Base-by-base conservation (phyloP, 257 asterid species). In the Nyctanthes arbortristis region DNA sequence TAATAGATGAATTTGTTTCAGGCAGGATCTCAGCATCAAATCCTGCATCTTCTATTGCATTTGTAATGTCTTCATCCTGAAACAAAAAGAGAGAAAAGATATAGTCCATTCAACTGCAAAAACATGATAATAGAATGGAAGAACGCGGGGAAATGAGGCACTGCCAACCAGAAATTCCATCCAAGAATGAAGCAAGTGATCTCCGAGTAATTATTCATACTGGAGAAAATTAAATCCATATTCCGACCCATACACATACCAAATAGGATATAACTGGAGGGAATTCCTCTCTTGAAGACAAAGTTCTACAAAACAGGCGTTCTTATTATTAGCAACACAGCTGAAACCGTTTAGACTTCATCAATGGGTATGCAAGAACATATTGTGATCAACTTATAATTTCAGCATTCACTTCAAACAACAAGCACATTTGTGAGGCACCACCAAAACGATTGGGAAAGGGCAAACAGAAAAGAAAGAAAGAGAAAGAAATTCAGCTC, bases 31-130 rank as follows among this genome's bases (percentile, higher is more conserved):
- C 97, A 13, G 99, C 99, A 71, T 91, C 99, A 52, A 94, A 94
- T 34, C 99, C 99, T 37, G 97, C 97, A 89, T 91, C 99, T 78
- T 94, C 99, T 65, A 94, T 83, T n/a, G 99, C 96, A 82, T 78
- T 87, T 64, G 66, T 82, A 34, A 94, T 83, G 67, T 94, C 98
- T 69, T 85, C 89, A 66, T 85, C 97, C 99, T 94, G 84, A 70
- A 85, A 70, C 68, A 73, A 61, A 28, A 73, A 34, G 69, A 24
- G 36, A 56, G 63, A 66, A 63, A 77, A 59, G 68, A 68, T 69
- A 37, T 12, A 52, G 54, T 57, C 35, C 71, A 74, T 61, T 36
- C 4, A 68, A 71, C 63, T 69, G 70, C 63, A 56, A 57, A 67
- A 47, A 52, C 37, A 22, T 36, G 9, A 57, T 75, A 47, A 24